Conservation (phyloP, 78 protist species). For the Dictyostelium discoideum region DNA sequence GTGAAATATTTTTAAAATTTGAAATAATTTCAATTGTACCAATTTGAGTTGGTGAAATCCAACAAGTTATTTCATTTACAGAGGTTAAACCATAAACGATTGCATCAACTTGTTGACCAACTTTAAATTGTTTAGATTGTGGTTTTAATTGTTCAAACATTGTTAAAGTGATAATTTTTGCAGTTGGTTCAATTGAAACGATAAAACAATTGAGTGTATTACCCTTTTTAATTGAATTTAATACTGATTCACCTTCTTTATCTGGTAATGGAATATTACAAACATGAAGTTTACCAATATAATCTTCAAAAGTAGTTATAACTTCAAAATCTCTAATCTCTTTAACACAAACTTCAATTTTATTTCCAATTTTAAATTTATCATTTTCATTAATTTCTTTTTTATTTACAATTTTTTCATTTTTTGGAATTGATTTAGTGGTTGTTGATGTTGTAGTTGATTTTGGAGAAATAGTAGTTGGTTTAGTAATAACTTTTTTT, state of each 20-base stretch:
- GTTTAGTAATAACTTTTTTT: not conserved
- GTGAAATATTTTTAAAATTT: not conserved
- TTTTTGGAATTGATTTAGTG: not conserved
- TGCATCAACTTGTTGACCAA: not conserved
- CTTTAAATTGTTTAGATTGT: not conserved
- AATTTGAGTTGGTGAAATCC: slow-evolving; percentile 1
- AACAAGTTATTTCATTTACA: not conserved
- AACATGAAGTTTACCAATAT: not conserved
- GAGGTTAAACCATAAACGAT: not conserved
- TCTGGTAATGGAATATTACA: not conserved
- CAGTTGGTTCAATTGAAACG: not conserved
- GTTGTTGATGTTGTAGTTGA: not conserved
- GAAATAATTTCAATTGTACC: slow-evolving; percentile 30
- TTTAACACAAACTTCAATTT: not conserved
- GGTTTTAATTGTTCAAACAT: not conserved
- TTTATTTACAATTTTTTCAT: not conserved
- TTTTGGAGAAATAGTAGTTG: not conserved
- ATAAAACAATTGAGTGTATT: not conserved
- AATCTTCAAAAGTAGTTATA: not conserved
- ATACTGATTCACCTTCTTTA: not conserved
- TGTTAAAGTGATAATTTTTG: not conserved
- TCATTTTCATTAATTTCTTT: not conserved
- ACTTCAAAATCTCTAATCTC: slow-evolving; percentile 1
- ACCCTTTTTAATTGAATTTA: not conserved
- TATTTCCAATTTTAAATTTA: slow-evolving; percentile 10